Evolutionary conservation across 106 monocot species (phyloP), one percentile per base, ranked within the genome.

Genomic region (Dendrobium officinale): DNA sequence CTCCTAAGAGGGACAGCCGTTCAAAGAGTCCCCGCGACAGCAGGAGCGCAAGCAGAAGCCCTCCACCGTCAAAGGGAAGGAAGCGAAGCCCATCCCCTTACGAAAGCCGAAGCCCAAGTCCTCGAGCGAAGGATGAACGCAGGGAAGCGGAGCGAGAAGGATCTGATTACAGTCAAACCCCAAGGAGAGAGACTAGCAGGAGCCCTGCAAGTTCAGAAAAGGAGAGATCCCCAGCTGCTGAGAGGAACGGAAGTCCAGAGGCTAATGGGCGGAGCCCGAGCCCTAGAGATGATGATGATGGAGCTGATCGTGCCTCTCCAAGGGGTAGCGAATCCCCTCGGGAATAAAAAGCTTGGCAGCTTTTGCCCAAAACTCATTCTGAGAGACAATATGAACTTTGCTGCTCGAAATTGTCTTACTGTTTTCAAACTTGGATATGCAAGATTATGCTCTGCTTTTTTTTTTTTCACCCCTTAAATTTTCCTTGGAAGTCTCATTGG

Each of bases 151-250:
- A 83, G 13, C 84, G 78, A 18, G 82, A 84, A 37, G 91, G 87
- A 24, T 92, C 94, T 2, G 91, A 90, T 43, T 89, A 91, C 75
- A 85, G 90, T n/a, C 79, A 44, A 81, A 92, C 90, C 85, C 92
- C 91, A 4, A 81, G 81, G 77, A 85, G 81, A 77, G 84, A 86
- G 73, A 67, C 37, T 4, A 86, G 88, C 79, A 82, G 83, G 77
- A 88, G 88, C 79, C 86, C 85, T 1, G 24, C 77, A 24, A 81
- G 78, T 44, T 77, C 72, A 54, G 84, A 78, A 13, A 64, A 22
- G 54, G 85, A 67, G 59, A 81, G 83, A 22, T 59, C 82, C 22
- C 84, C 83, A 1, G 61, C 58, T 17, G 79, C 29, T 4, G 20
- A 72, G 13, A 81, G 75, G 59, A 75, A 83, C 45, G 16, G 42